Evolutionary conservation across 2,329 filamentous ascomycete genomes (phyloP).

Genomic region (Fusarium sp.): DNA sequence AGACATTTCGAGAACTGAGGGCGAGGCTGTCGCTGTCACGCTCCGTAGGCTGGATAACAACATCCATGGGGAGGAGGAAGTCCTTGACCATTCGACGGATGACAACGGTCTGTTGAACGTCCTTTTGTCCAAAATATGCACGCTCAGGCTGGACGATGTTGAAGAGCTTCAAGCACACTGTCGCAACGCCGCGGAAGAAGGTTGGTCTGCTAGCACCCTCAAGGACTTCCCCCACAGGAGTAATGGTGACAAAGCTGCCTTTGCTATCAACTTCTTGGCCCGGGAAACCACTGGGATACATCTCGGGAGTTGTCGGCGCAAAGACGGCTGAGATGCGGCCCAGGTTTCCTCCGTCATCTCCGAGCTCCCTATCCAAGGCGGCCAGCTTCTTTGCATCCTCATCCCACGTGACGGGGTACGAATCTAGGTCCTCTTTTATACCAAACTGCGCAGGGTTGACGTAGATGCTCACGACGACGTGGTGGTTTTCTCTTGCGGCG

Average conservation of each 20-base stretch:
- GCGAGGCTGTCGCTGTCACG: slow-evolving; percentile 86
- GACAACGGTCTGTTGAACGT: slow-evolving; percentile 94
- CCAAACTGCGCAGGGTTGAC: slow-evolving; percentile 98
- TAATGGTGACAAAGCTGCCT: slow-evolving; percentile 92
- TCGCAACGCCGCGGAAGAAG: slow-evolving; percentile 96
- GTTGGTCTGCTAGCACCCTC: slow-evolving; percentile 90
- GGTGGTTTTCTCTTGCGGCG: slow-evolving; percentile 84
- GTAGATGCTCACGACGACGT: slow-evolving; percentile 91
- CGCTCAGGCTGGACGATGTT: slow-evolving; percentile 68
- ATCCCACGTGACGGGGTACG: slow-evolving; percentile 92
- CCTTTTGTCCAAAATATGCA: slow-evolving; percentile 96
- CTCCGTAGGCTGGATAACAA: slow-evolving; percentile 79
- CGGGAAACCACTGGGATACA: slow-evolving; percentile 87
- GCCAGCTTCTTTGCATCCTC: slow-evolving; percentile 76
- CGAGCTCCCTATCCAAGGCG: slow-evolving; percentile 77
- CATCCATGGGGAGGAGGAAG: slow-evolving; percentile 80
- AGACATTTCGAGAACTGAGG: slow-evolving; percentile 93
- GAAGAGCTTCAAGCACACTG: slow-evolving; percentile 86
- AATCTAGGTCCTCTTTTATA: slow-evolving; percentile 83
- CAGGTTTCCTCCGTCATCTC: slow-evolving; percentile 64
- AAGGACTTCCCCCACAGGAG: slow-evolving; percentile 81
- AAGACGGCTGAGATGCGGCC: slow-evolving; percentile 86
- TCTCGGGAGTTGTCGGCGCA: slow-evolving; percentile 81
- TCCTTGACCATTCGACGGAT: slow-evolving; percentile 88
- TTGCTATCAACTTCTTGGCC: slow-evolving; percentile 78